Evolutionary conservation across 768 basidiomycete genomes (phyloP).

Genomic region (Butyriboletus loyo): DNA sequence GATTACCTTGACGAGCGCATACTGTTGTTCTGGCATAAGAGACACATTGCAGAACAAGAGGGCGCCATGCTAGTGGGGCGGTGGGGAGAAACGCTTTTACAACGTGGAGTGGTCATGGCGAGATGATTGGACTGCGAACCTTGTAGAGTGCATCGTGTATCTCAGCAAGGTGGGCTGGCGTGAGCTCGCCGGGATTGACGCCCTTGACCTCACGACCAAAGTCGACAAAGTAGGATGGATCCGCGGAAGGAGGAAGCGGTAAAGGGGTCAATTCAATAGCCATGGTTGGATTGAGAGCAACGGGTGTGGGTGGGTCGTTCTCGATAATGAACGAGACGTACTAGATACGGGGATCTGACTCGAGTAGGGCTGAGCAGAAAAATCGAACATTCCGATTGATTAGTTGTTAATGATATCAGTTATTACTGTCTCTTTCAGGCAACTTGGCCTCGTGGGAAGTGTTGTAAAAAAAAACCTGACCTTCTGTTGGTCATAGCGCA

Average conservation of each 20-base stretch:
- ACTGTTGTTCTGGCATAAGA: conserved; percentile 80
- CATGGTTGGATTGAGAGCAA: conserved; percentile 39
- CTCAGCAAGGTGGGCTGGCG: conserved; percentile 60
- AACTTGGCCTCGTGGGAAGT: no score
- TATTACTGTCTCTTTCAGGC: no score
- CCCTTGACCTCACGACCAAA: conserved; percentile 81
- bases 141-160: conserved; percentile 74
- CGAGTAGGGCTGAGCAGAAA: background rate
- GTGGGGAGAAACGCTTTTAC: background rate
- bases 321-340: background rate
- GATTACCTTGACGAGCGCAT: conserved; percentile 73
- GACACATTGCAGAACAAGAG: conserved; percentile 71
- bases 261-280: conserved; percentile 64
- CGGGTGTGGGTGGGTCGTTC: background rate
- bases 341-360: background rate
- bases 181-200: conserved; percentile 61
- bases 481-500: no score
- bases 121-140: conserved; percentile 36
- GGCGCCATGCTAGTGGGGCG: conserved; percentile 53
- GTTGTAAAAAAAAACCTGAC: no score
- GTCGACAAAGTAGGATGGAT: conserved; percentile 59
- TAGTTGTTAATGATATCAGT: background rate
- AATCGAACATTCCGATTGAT: background rate
- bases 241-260: conserved; percentile 70
- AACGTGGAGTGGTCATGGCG: background rate